Base-by-base conservation (phyloP, 2,329 filamentous ascomycete species). In the Rasamsonia emersonii region DNA sequence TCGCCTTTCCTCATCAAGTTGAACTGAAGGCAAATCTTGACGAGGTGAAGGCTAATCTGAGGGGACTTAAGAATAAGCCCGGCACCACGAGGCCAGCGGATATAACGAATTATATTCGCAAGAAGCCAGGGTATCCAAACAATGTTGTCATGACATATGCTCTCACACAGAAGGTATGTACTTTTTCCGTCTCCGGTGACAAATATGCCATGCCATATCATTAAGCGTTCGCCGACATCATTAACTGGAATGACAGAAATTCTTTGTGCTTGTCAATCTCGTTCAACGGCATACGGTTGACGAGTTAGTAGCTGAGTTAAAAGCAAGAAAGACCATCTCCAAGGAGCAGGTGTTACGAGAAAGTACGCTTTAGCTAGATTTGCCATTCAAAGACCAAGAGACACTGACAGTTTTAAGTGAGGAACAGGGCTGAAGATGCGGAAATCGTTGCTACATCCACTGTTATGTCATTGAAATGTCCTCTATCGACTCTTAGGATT, bases 21-120 rank as follows among this genome's bases (percentile, higher is more conserved):
- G 91, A 98, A 54, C 71, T 98, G 36, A 89, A 86, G 53, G 76
- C 94, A 35, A 98, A 98, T 47, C 73, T 77, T 7, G 82, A 82
- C 19, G 86, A 95, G 36, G 73, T 95, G 44, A 91, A 89, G 58
- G 81, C 82, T n/a, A 98, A 96, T 54, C 71, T 93, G 44, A 82
- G 91, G 45, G 91, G 91, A 4, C 62, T 98, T 40, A 98, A 98
- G 62, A 95, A 94, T 57, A 93, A 91, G 57, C 85, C 89, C 5
- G 91, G 91, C 14, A 93, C 91, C 26, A 98, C 91, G 24, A 79
- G 86, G 49, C 91, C 91, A 5, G 86, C 85, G 28, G 91, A 98
- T 59, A 82, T 98, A 40, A 98, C 91, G 5, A 67, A 73, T 42
- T 71, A 76, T 38, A 66, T 96, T 27, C 73, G 84, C 18, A 78